These are phyloP conservation scores for Umbelopsis sp. DNA, from an alignment of 192 early-diverging fungal genomes.

Conservation along the genomic window DNA sequence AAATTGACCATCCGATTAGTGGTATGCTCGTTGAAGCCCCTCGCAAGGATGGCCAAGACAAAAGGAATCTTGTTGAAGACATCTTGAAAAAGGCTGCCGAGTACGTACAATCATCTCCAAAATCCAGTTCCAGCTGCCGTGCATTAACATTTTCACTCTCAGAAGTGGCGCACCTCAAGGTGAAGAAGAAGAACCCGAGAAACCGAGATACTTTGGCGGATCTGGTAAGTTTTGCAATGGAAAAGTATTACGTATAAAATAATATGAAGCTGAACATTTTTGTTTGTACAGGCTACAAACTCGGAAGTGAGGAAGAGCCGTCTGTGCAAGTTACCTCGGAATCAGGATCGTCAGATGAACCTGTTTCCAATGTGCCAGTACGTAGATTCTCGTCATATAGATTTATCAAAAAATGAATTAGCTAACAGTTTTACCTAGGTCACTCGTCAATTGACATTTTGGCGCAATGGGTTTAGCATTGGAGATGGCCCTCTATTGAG, in stretches of 20 bases:
- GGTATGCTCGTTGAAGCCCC: slow-evolving; percentile 56
- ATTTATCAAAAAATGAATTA: background rate
- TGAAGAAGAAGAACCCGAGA: slow-evolving; percentile 22
- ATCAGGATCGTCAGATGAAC: background rate
- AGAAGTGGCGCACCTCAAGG: slow-evolving; percentile 30
- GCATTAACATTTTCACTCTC: background rate
- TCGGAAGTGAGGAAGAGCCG: slow-evolving; percentile 58
- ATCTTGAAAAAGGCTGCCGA: slow-evolving; percentile 79
- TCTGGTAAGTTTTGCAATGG: slow-evolving; percentile 26
- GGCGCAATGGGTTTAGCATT: slow-evolving; percentile 94
- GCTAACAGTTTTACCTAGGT: slow-evolving; percentile 40
- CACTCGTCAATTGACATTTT: slow-evolving; percentile 86
- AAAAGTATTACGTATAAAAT: background rate
- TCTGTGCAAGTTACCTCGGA: slow-evolving; percentile 26
- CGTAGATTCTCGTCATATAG: background rate
- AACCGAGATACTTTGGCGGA: slow-evolving; percentile 38
- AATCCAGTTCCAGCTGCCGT: background rate
- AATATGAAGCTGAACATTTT: background rate
- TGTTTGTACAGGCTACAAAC: slow-evolving; percentile 33
- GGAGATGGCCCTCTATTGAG: slow-evolving; percentile 88
- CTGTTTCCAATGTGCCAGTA: slow-evolving; percentile 19
- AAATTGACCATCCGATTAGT: slow-evolving; percentile 24
- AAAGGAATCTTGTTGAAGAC: slow-evolving; percentile 69
- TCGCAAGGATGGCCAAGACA: slow-evolving; percentile 38
- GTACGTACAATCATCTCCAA: slow-evolving; percentile 37